Conservation (phyloP, 306 rosid species). For the Canavalia ensiformis region DNA sequence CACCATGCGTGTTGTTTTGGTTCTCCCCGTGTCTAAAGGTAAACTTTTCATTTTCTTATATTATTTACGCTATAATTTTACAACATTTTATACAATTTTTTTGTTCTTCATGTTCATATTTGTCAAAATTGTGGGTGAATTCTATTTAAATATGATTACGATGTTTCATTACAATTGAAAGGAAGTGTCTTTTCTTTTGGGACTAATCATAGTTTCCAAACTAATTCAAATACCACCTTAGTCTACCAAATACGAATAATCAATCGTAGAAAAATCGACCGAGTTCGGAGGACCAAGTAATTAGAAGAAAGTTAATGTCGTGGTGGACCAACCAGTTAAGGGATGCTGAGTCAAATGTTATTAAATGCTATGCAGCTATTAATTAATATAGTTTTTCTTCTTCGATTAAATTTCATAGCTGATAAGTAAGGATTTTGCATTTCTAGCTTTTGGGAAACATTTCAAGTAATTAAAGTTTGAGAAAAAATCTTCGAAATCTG, state of each 20-base stretch:
- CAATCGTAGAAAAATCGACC: background rate
- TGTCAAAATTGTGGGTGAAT: conserved; percentile 4
- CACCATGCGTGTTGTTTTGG: conserved; percentile 75
- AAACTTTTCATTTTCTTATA: conserved; percentile 27
- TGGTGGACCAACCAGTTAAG: conserved; percentile 23
- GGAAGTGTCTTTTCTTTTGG: conserved; percentile 1
- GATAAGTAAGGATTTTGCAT: background rate
- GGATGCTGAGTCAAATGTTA: conserved; percentile 17
- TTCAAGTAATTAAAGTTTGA: background rate
- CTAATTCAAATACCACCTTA: background rate
- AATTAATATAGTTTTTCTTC: background rate
- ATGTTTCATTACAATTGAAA: background rate
- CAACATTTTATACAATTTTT: no score
- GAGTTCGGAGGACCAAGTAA: background rate
- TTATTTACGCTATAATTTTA: no score
- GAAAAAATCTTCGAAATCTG: conserved; percentile 3
- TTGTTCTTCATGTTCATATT: background rate
- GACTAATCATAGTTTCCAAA: background rate
- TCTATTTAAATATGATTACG: background rate
- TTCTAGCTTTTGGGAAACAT: conserved; percentile 15
- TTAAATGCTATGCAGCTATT: conserved; percentile 9
- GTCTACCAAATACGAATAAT: background rate
- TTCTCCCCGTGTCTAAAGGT: conserved; percentile 73
- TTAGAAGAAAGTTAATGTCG: conserved; percentile 20
- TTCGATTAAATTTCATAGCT: background rate